Evolutionary conservation across 805 yeast genomes (phyloP), one percentile per base, ranked within the genome.

Genomic region (Ogataea methylovora): DNA sequence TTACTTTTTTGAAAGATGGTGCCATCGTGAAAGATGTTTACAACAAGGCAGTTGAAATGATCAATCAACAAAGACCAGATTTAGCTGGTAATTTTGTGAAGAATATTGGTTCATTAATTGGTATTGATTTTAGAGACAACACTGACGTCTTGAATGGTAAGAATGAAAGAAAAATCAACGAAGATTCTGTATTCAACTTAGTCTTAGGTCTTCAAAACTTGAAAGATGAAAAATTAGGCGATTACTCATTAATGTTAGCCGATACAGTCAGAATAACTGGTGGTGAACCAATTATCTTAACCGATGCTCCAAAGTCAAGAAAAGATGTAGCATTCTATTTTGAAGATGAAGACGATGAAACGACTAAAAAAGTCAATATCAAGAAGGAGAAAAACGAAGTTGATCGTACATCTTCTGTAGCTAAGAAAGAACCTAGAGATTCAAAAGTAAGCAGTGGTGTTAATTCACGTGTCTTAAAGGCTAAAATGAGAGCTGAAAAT

Each of bases 41-140:
- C 56, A 64, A 63, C 31, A 76, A 78, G 10, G 76, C 84, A 0
- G 36, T 75, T n/a, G 73, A 66, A 10, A 79, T 58, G 45, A 69
- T 88, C 40, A 69, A 72, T 45, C 58, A 68, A 14, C 76, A 76
- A 39, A 71, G 73, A 43, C 84, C 94, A 2, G 84, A 77, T 15
- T 63, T 90, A 46, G 76, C 67, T 24, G 51, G 62, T 18, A 64
- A 73, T 47, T 81, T 87, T 45, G 69, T 87, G 32, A 83, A 83
- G 51, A 84, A 84, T 49, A 72, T 80, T 42, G 97, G 97, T 34
- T 84, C 92, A 73, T 66, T 84, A 37, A 79, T 84, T 37, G 97
- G 97, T 39, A 71, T 90, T 41, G 96, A 86, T 50, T 85, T 84
- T 51, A 73, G 94, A 58, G 96, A 87, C 56, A 69, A 88, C 1